A percentile compares a stretch with the other conserved stretches of the same genome.
These are phyloP conservation scores for Aspergillus haitiensis DNA, from an alignment of 495 filamentous ascomycete species.

Conservation along the genomic window DNA sequence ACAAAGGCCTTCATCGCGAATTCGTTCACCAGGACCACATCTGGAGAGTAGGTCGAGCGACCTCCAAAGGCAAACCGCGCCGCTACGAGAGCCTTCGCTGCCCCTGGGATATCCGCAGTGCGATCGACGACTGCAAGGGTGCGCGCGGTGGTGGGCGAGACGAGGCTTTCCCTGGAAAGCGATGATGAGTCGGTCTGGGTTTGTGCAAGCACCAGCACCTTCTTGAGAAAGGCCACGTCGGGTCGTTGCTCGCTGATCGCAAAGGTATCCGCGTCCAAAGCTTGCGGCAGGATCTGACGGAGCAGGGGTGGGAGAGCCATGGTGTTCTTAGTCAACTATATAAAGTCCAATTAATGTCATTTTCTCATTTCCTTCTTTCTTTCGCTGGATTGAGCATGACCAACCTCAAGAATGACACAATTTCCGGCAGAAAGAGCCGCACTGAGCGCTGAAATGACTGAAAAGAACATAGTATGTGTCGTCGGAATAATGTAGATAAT, in stretches of 20 bases:
- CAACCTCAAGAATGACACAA: conserved; percentile 52
- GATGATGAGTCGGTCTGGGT: conserved; percentile 8
- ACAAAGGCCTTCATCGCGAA: conserved; percentile 53
- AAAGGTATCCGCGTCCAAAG: conserved; percentile 49
- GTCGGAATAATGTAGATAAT: conserved; percentile 54
- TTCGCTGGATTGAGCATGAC: background rate
- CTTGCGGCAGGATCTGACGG: conserved; percentile 37
- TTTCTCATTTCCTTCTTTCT: background rate
- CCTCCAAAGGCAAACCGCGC: conserved; percentile 54
- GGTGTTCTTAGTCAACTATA: conserved; percentile 41
- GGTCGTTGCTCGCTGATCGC: conserved; percentile 30
- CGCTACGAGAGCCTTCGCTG: conserved; percentile 46
- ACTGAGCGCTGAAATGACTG: conserved; percentile 44
- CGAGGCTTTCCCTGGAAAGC: conserved; percentile 21
- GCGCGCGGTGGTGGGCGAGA: conserved; percentile 32
- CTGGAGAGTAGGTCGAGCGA: conserved; percentile 52
- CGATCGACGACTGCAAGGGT: conserved; percentile 55
- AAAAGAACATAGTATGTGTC: conserved; percentile 51
- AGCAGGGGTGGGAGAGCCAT: conserved; percentile 37
- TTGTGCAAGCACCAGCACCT: conserved; percentile 24
- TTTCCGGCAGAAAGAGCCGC: conserved; percentile 55
- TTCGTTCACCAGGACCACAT: conserved; percentile 57
- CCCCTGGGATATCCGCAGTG: conserved; percentile 46
- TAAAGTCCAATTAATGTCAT: background rate
- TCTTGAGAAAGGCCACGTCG: conserved; percentile 25